Evolutionary conservation across 2,329 filamentous ascomycete species (phyloP).

Genomic region (Fusarium goolgardi): DNA sequence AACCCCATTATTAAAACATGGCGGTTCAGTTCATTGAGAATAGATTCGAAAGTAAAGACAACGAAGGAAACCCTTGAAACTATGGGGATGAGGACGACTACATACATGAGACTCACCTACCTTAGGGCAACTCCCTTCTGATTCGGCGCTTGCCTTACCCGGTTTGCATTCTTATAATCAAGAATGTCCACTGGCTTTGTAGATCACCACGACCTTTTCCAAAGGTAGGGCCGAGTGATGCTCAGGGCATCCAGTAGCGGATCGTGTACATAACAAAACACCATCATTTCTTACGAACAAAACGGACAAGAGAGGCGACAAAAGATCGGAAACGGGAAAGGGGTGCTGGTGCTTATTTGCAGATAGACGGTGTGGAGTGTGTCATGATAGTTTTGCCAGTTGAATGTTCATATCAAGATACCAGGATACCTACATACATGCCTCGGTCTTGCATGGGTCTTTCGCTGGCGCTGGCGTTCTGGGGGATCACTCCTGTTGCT

Average conservation of each 20-base stretch:
- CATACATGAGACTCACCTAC: conserved; percentile 30
- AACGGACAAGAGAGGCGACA: conserved; percentile 28
- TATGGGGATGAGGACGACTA: conserved; percentile 19
- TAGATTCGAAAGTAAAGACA: conserved; percentile 18
- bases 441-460: conserved; percentile 3
- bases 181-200: conserved; percentile 14
- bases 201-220: conserved; percentile 2
- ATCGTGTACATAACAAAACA: conserved; percentile 45
- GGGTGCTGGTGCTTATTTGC: conserved; percentile 25
- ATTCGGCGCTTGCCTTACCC: conserved; percentile 26
- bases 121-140: conserved; percentile 28
- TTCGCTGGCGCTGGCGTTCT: conserved; percentile 12
- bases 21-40: conserved; percentile 13
- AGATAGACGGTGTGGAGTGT: conserved; percentile 42
- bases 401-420: conserved; percentile 40
- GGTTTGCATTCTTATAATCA: conserved; percentile 10
- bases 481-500: not conserved
- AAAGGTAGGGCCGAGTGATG: conserved; percentile 10
- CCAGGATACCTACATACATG: conserved; percentile 23
- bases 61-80: conserved; percentile 2
- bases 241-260: conserved; percentile 23
- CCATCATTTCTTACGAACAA: conserved; percentile 42
- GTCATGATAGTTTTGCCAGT: conserved; percentile 43
- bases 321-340: conserved; percentile 22
- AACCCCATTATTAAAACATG: conserved; percentile 16